Evolutionary conservation across 2,329 filamentous ascomycete species (phyloP).

Genomic region (Daldinia eschscholtzii): DNA sequence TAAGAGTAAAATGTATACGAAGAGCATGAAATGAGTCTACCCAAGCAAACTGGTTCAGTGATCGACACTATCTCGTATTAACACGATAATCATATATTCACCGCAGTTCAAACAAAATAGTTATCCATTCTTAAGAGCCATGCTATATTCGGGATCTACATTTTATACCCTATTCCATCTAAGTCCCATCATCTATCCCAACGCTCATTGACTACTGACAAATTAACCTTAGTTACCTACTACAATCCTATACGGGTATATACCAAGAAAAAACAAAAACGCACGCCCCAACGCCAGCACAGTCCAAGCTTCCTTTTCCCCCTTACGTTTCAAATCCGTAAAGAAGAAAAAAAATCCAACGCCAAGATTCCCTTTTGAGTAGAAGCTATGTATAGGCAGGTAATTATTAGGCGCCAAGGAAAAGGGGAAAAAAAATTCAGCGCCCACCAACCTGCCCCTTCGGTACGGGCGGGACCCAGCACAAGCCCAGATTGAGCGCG

Average conservation of each 20-base stretch:
- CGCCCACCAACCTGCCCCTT: constrained; percentile 65
- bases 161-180: neutral
- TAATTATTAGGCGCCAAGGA: neutral
- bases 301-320: neutral
- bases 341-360: neutral
- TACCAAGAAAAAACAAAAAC: neutral
- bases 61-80: constrained; percentile 3
- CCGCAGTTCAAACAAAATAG: neutral
- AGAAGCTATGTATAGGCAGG: too few relatives aligned
- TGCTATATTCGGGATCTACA: constrained; percentile 1
- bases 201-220: neutral
- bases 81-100: neutral
- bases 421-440: constrained; percentile 39
- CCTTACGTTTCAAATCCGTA: neutral
- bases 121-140: neutral
- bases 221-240: neutral
- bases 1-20: neutral
- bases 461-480: constrained; percentile 67
- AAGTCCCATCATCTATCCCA: neutral
- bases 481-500: constrained; percentile 73
- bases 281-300: neutral
- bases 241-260: constrained; percentile 3
- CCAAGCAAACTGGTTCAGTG: neutral
- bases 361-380: neutral
- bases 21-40: neutral